Evolutionary conservation across 306 rosid genomes (phyloP), one percentile per base, ranked within the genome.

Genomic region (Vigna unguiculata): DNA sequence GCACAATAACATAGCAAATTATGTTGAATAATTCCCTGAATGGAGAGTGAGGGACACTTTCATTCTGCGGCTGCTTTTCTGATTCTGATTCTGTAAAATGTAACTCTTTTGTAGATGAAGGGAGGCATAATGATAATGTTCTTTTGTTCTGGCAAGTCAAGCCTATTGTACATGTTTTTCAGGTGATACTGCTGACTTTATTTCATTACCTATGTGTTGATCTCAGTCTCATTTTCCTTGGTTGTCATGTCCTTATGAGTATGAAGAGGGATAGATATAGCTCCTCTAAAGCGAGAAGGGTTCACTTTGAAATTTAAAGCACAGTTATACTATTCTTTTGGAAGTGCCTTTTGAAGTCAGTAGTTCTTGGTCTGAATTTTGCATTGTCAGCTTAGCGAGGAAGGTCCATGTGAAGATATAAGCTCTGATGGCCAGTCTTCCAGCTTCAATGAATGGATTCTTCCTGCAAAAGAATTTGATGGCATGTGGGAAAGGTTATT

Each of bases 111-210:
- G 84, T 64, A 92, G 97, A 90, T 71, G 97, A 92, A 77, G 84
- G 91, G 85, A 77, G 83, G 86, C 88, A 85, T 74, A 87, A 85
- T 78, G 92, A 82, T 71, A 86, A 89, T 4, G 80, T 95, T 75
- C 97, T 95, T 78, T 83, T 95, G 86, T 95, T 95, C 87, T 95
- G 99, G 99, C 99, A 92, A 88, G 98, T 91, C 71, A 89, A 91
- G 84, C 99, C 97, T 45, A 91, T 85, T 68, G 99, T 95, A 76
- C 96, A 89, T 58, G 96, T 91, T 66, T 95, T 88, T 87, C 97
- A 92, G 99, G 98, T 95, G 84, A 91, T 54, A 64, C 54, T 55
- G 66, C 74, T 67, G 10, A 14, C 61, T 57, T 73, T 53, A 24
- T 60, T 69, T 53, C 41, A 59, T 48, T 34, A 32, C 13, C 45